Base-by-base conservation (phyloP, 2,329 filamentous ascomycete species). In the Nemania sp. region DNA sequence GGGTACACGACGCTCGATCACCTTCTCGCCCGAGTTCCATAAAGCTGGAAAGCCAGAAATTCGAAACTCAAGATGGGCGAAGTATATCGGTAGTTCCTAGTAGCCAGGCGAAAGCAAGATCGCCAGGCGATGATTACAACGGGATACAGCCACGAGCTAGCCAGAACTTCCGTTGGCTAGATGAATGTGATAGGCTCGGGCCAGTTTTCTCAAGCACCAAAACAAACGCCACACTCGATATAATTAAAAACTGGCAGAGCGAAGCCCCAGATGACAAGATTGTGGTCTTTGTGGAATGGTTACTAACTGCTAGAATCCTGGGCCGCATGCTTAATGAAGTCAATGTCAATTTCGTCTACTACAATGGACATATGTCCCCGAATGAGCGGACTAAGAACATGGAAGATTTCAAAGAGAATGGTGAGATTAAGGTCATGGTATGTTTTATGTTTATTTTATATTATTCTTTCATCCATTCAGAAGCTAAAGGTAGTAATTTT, bases 281-380 rank as follows among this genome's bases (percentile, higher is more conserved):
- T 15, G 23, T 61, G 7, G 40, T 61, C n/a, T 61, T 59, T 15
- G 43, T 39, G 9, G 50, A 57, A 26, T 71, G 48, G 39, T 56
- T 71, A 3, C 54, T 54, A 11, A 65, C 71, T 0, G 64, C 63
- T 0, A 64, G 64, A 8, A 57, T 75, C 1, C 19, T 77, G 0
- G 76, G 75, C 0, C 63, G 67, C 0, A 66, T 76, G 46, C 62
- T 78, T 0, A 48, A 67, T 1, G 45, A 50, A 0, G 54, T 66
- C 2, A 54, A 57, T 0, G 64, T 75, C 1, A 5, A 52, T 0
- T 78, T 77, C 9, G 40, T 77, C 0, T 78, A 76, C 45, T 72
- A 70, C 22, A 68, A 65, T 7, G 69, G 74, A 0, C 50, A 54
- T 1, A 61, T 72, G 12, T 48, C 28, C 0, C 0, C 15, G 0